Evolutionary conservation across 371 early-diverging fungal species (phyloP), one percentile per base, ranked within the genome.

Genomic region (Mucor racemosus): DNA sequence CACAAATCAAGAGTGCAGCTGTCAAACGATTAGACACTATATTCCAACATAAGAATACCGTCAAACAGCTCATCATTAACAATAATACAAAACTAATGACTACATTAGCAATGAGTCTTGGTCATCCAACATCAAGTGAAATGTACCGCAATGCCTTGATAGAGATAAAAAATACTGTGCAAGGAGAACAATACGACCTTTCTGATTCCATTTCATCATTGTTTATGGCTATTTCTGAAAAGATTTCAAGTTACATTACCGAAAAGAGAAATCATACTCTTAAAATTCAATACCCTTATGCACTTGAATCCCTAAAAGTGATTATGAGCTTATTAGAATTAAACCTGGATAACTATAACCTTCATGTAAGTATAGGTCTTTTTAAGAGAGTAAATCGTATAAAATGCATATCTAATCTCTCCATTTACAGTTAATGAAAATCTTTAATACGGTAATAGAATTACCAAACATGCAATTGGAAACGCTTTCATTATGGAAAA

Each of bases 361-460:
- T 58, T 1, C 67, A 69, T 53, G 74, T 64, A 66, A 60, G 35
- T 36, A 39, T 21, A 6, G 4, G 3, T 26, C n/a, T n/a, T 26
- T 11, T 9, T 1, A 38, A 38, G 5, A 7, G 11, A 38, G 5
- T 5, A 38, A 7, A 38, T 11, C 5, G 26, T 26, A 26, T 26
- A 26, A 26, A 38, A 4, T 11, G 4, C 5, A 9, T 38, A 11
- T 7, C 38, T 38, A 38, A 38, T 11, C 1, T 50, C 10, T 13
- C 21, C 11, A 44, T 13, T 39, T 55, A 2, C 54, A 73, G 74
- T n/a, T 73, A 3, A 67, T 69, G n/a, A 69, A 66, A 14, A 7
- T 64, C 0, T 64, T 73, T 40, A 19, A 66, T 7, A 21, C 44
- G 3, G 44, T 69, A 3, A 39, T 26, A 1, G 61, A 69, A 14